Evolutionary conservation across 148 eudicot species (phyloP).

Genomic region (Camellia japonica): DNA sequence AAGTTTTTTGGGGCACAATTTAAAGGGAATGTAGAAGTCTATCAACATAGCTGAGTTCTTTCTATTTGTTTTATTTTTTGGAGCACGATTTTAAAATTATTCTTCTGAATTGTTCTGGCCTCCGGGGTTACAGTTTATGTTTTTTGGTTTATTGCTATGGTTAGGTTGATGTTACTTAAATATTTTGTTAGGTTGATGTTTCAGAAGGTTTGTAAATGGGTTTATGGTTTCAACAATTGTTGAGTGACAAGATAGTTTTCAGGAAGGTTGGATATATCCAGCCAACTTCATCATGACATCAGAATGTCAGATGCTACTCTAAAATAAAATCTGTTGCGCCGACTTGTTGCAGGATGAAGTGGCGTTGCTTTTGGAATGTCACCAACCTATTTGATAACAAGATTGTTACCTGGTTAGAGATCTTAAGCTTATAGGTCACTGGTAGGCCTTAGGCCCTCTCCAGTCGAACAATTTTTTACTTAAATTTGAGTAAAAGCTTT

Average conservation of each 20-base stretch:
- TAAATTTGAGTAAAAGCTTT: too few species aligned
- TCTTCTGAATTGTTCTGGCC: neutral
- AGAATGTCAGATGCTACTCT: neutral
- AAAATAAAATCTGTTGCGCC: neutral
- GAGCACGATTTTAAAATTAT: neutral
- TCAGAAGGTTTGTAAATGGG: neutral
- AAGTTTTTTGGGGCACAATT: neutral
- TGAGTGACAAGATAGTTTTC: neutral
- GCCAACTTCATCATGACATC: too few species aligned
- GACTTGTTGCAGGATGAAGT: neutral
- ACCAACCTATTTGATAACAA: too few species aligned
- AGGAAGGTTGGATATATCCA: neutral
- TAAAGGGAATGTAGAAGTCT: neutral
- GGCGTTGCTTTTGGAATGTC: neutral
- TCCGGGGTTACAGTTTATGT: neutral
- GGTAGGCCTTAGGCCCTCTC: too few species aligned
- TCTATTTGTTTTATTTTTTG: neutral
- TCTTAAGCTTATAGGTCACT: neutral
- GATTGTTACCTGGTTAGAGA: neutral
- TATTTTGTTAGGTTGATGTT: neutral
- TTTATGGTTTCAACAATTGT: slow-evolving; percentile 1
- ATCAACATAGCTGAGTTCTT: slow-evolving; percentile 1
- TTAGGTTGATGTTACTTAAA: neutral
- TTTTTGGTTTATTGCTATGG: neutral
- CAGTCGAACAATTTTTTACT: too few species aligned